phyloP scores from a whole-genome alignment of 2,329 filamentous ascomycete genomes.

The Mollisiaceae sp. region DNA sequence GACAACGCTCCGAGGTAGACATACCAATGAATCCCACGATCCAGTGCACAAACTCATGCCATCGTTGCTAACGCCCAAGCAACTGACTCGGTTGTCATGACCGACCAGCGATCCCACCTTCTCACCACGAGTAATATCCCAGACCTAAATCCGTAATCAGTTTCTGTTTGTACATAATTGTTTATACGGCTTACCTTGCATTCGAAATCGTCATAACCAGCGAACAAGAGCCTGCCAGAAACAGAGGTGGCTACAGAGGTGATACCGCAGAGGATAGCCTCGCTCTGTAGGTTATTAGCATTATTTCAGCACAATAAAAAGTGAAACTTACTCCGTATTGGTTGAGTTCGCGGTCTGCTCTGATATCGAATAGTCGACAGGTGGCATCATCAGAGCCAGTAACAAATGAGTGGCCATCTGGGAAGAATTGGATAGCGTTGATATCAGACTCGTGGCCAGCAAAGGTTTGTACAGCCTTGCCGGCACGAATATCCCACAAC shows the following conservation, averaged over 20 bases:
- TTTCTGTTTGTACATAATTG: neutral
- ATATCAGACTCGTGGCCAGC: slow-evolving; percentile 98
- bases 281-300: slow-evolving; percentile 66
- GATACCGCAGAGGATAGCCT: slow-evolving; percentile 96
- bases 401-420: slow-evolving; percentile 96
- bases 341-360: slow-evolving; percentile 82
- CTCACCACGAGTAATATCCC: slow-evolving; percentile 95
- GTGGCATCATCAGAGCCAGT: slow-evolving; percentile 98
- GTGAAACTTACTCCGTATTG: slow-evolving; percentile 65
- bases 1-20: slow-evolving; percentile 46
- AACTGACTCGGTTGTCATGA: slow-evolving; percentile 99
- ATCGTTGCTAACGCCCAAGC: slow-evolving; percentile 97
- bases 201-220: slow-evolving; percentile 98
- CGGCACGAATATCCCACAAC: slow-evolving; percentile 97
- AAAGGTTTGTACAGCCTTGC: slow-evolving; percentile 98
- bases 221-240: slow-evolving; percentile 91
- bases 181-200: slow-evolving; percentile 80
- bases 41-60: slow-evolving; percentile 99
- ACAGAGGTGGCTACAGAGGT: slow-evolving; percentile 98
- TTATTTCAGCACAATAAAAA: slow-evolving; percentile 19
- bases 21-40: slow-evolving; percentile 98
- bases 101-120: slow-evolving; percentile 96
- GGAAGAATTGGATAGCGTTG: slow-evolving; percentile 99
- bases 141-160: slow-evolving; percentile 67
- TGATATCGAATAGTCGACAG: slow-evolving; percentile 96